Percentiles rank a stretch among this genome's conserved stretches.
Conservation (phyloP, 176 grass and related monocot species). For the Chrysopogon serrulatus region DNA sequence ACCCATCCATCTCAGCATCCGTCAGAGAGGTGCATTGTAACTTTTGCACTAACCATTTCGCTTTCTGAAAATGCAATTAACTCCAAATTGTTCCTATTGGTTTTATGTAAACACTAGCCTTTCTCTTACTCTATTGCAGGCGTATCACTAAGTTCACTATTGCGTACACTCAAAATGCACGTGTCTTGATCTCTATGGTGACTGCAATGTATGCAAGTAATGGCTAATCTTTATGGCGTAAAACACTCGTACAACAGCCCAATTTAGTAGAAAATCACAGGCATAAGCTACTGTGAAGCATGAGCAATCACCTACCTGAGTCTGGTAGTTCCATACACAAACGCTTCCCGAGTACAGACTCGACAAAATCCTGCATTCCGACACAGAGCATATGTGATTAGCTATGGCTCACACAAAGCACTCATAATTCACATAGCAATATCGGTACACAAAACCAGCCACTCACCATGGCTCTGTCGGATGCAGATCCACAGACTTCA, state of each 20-base stretch:
- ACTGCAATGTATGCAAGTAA: neutral
- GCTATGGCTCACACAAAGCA: neutral
- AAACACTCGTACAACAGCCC: neutral
- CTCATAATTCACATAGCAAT: neutral
- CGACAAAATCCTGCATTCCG: conserved; percentile 72
- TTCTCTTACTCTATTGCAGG: neutral
- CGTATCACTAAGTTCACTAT: neutral
- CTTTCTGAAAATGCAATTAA: neutral
- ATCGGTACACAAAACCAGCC: neutral
- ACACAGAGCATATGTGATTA: neutral
- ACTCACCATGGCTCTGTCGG: conserved; percentile 96
- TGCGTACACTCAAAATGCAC: neutral
- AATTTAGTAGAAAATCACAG: conserved; percentile 6
- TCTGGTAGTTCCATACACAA: conserved; percentile 98
- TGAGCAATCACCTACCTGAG: conserved; percentile 53
- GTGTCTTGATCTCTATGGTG: neutral
- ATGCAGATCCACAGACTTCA: conserved; percentile 98
- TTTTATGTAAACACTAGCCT: neutral
- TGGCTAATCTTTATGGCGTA: neutral
- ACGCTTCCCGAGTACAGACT: conserved; percentile 97
- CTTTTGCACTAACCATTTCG: neutral
- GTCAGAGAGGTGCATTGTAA: neutral
- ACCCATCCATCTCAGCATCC: neutral
- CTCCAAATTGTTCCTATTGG: neutral
- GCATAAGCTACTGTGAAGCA: neutral